Percentiles rank a stretch among this genome's conserved stretches.
Conservation (phyloP, 2,329 filamentous ascomycete genomes). For the Phialophora tarda region DNA sequence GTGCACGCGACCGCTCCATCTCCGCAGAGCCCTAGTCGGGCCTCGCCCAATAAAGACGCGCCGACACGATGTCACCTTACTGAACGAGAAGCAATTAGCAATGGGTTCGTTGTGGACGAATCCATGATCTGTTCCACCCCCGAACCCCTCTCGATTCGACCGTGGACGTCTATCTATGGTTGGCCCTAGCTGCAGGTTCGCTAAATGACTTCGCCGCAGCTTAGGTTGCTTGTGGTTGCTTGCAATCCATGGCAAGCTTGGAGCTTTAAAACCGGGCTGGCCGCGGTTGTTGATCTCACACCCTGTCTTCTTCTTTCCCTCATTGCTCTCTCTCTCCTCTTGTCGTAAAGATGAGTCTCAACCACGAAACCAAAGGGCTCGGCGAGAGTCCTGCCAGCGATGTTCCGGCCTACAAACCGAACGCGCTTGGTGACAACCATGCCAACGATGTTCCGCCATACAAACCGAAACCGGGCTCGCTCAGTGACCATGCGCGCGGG, state of each 20-base stretch:
- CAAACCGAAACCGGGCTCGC: not conserved
- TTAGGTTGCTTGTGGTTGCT: constrained; percentile 24
- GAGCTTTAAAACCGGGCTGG: constrained; percentile 29
- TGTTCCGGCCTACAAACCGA: constrained; percentile 7
- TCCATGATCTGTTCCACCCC: constrained; percentile 18
- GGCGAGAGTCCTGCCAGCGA: constrained; percentile 28
- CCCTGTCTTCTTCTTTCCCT: constrained; percentile 14
- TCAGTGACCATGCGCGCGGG: constrained; percentile 21
- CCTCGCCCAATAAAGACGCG: constrained; percentile 12
- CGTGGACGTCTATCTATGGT: constrained; percentile 23
- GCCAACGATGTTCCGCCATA: constrained; percentile 16
- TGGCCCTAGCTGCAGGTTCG: constrained; percentile 16
- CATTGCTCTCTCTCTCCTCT: constrained; percentile 11
- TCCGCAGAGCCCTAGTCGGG: constrained; percentile 13
- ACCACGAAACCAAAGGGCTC: constrained; percentile 26
- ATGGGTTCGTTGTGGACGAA: constrained; percentile 16
- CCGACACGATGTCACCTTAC: constrained; percentile 30
- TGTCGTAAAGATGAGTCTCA: constrained; percentile 33
- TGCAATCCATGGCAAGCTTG: constrained; percentile 27
- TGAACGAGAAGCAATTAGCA: constrained; percentile 11
- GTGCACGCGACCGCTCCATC: constrained; percentile 18
- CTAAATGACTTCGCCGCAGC: constrained; percentile 22
- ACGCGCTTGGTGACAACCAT: too few relatives aligned
- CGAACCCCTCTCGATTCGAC: constrained; percentile 23
- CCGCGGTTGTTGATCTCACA: constrained; percentile 21